phyloP scores from a whole-genome alignment of 2,329 filamentous ascomycete species.

The Ophiostoma novo-ulmi region DNA sequence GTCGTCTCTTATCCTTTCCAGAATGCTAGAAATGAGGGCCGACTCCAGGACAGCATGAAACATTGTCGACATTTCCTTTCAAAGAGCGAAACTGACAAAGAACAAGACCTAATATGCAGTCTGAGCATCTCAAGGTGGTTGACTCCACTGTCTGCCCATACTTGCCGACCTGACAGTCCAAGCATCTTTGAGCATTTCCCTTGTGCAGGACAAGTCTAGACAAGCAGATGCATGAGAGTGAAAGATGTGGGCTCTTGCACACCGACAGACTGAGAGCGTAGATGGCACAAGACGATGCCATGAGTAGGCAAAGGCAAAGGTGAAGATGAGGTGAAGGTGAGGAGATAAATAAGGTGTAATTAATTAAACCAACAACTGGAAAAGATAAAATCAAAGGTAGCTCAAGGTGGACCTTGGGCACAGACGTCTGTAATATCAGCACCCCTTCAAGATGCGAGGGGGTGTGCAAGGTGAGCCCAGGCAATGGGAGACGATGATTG shows the following conservation, averaged over 20 bases:
- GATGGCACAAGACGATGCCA: neutral
- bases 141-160: neutral
- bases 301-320: neutral
- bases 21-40: conserved; percentile 17
- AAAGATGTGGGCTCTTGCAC: neutral
- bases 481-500: neutral
- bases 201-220: neutral
- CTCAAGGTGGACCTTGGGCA: conserved; percentile 19
- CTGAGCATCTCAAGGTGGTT: neutral
- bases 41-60: conserved; percentile 16
- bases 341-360: neutral
- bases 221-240: neutral
- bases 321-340: neutral
- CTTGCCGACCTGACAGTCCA: neutral
- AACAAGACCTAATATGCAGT: neutral
- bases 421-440: conserved; percentile 16
- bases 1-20: conserved; percentile 15
- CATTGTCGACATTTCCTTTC: conserved; percentile 14
- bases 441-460: conserved; percentile 8
- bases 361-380: neutral
- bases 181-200: neutral
- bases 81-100: neutral
- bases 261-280: neutral
- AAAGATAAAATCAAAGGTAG: conserved; percentile 10
- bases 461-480: conserved; percentile 5